Percentiles rank a stretch among this genome's conserved stretches.
Conservation (phyloP, 2,329 filamentous ascomycete genomes). For the Didymella exigua region DNA sequence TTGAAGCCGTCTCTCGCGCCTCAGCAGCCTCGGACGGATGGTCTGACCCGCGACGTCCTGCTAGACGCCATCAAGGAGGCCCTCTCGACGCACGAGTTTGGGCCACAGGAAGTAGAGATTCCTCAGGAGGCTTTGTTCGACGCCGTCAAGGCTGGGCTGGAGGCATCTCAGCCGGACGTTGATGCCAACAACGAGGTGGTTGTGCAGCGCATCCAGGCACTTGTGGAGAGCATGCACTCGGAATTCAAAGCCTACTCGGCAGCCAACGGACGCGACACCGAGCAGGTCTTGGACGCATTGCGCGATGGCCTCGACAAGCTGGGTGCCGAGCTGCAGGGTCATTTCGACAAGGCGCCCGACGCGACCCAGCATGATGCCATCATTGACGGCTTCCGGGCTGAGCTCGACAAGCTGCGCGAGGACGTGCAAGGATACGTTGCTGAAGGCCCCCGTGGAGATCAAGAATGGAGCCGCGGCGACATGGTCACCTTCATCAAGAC, state of each 20-base stretch:
- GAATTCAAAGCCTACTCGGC: conserved; percentile 80
- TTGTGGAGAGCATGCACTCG: conserved; percentile 65
- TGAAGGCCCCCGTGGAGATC: conserved; percentile 51
- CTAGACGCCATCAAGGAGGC: conserved; percentile 65
- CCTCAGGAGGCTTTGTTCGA: conserved; percentile 61
- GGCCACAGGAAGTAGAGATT: conserved; percentile 53
- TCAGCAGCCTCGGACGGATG: conserved; percentile 48
- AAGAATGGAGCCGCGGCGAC: conserved; percentile 50
- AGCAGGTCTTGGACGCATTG: conserved; percentile 85
- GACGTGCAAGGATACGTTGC: conserved; percentile 62
- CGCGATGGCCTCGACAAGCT: conserved; percentile 86
- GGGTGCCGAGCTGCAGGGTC: conserved; percentile 77
- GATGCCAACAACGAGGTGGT: conserved; percentile 64
- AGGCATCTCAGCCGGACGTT: conserved; percentile 58
- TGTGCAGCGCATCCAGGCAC: conserved; percentile 63
- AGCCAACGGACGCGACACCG: conserved; percentile 79
- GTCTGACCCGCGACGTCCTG: conserved; percentile 60
- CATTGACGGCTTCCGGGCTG: conserved; percentile 69
- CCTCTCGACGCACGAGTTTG: conserved; percentile 55
- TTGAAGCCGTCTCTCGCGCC: conserved; percentile 63
- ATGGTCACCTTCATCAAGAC: conserved; percentile 58
- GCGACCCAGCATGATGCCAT: conserved; percentile 77
- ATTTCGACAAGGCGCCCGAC: conserved; percentile 74
- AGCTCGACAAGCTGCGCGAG: conserved; percentile 68
- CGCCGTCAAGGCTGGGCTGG: conserved; percentile 61